A percentile compares a stretch with the other conserved stretches of the same genome.
These are phyloP conservation scores for Fusarium bactridioides DNA, from an alignment of 2,329 filamentous ascomycete genomes.

Conservation along the genomic window DNA sequence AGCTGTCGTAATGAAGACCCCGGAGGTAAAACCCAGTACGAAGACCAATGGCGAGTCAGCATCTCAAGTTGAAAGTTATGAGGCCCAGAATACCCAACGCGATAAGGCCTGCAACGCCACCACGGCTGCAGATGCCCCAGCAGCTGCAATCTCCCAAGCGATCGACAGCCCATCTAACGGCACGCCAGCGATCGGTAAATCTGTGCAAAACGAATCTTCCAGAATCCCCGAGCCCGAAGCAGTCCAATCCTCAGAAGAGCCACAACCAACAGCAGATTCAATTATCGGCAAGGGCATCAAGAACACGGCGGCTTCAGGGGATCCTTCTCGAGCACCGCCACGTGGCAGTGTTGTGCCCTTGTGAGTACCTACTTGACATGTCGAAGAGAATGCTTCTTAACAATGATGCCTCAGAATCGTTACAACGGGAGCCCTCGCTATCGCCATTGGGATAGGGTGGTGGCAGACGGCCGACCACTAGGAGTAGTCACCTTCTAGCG, in stretches of 20 bases:
- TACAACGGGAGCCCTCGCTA: constrained; percentile 36
- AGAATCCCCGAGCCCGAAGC: background rate
- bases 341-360: constrained; percentile 27
- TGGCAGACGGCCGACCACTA: constrained; percentile 35
- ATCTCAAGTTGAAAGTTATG: constrained; percentile 26
- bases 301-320: background rate
- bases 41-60: constrained; percentile 14
- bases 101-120: background rate
- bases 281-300: background rate
- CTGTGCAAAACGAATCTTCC: background rate
- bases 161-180: background rate
- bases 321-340: constrained; percentile 5
- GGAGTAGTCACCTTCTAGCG: background rate
- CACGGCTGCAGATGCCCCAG: background rate
- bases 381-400: constrained; percentile 16
- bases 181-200: background rate
- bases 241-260: background rate
- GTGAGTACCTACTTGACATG: constrained; percentile 14
- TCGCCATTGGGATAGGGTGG: constrained; percentile 41
- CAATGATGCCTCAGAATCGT: constrained; percentile 25
- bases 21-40: constrained; percentile 26
- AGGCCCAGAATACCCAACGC: constrained; percentile 4
- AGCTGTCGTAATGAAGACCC: constrained; percentile 47
- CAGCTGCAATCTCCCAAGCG: background rate
- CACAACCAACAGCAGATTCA: background rate